Evolutionary conservation across 805 yeast species (phyloP).

Genomic region (Lachancea nothofagi): DNA sequence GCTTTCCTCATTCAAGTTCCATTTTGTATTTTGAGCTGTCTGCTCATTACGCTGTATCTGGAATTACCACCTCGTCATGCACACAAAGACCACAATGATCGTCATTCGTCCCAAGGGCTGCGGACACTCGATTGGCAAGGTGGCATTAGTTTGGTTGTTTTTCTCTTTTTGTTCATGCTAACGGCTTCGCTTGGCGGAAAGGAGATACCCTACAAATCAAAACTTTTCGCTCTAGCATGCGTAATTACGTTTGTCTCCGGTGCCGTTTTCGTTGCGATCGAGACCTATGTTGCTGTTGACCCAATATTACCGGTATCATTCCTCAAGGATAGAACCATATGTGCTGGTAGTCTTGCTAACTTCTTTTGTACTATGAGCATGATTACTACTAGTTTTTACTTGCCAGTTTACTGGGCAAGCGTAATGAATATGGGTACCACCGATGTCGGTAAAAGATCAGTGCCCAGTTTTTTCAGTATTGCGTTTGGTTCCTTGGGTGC

Average conservation of each 20-base stretch:
- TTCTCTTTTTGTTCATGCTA: slow-evolving; percentile 41
- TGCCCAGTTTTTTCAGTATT: slow-evolving; percentile 56
- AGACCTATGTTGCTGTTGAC: slow-evolving; percentile 40
- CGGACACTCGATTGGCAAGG: slow-evolving; percentile 54
- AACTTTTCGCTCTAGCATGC: slow-evolving; percentile 19
- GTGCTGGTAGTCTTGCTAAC: slow-evolving; percentile 59
- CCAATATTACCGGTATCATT: slow-evolving; percentile 61
- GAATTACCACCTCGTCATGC: slow-evolving; percentile 23
- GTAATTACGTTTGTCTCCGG: slow-evolving; percentile 31
- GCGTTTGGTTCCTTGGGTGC: slow-evolving; percentile 58
- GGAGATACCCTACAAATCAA: slow-evolving; percentile 38
- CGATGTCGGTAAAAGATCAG: slow-evolving; percentile 51
- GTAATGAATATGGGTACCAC: slow-evolving; percentile 50
- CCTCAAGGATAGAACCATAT: slow-evolving; percentile 51
- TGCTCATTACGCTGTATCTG: slow-evolving; percentile 38
- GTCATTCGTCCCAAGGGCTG: slow-evolving; percentile 43
- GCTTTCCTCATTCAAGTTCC: slow-evolving; percentile 52
- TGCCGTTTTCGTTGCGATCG: slow-evolving; percentile 39
- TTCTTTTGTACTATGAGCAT: slow-evolving; percentile 43
- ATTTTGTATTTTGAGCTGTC: slow-evolving; percentile 45
- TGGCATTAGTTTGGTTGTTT: slow-evolving; percentile 40
- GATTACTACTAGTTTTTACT: slow-evolving; percentile 45
- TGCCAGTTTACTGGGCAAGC: slow-evolving; percentile 56
- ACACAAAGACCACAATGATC: slow-evolving; percentile 19
- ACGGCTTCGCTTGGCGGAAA: slow-evolving; percentile 53